A percentile compares a stretch with the other conserved stretches of the same genome.
Evolutionary conservation across 352 stramenopile species (phyloP).

Genomic region (Phytophthora capsici): DNA sequence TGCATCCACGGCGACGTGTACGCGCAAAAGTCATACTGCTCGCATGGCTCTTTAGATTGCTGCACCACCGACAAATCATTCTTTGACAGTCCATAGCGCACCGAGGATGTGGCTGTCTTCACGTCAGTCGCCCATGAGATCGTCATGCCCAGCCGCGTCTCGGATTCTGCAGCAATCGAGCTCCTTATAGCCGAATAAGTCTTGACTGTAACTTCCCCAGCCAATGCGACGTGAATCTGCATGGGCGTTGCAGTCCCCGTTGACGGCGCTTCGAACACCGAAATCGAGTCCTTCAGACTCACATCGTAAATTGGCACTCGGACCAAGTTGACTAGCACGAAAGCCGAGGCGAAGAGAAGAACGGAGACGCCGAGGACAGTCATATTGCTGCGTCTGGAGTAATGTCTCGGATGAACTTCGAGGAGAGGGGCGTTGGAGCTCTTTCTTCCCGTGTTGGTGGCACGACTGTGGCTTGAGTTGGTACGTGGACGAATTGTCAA

Average conservation of each 20-base stretch:
- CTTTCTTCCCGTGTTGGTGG: constrained; percentile 11
- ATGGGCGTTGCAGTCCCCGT: constrained; percentile 28
- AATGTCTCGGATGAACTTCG: constrained; percentile 1
- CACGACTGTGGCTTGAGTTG: constrained; percentile 16
- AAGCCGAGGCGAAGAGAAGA: constrained; percentile 25
- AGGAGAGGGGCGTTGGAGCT: constrained; percentile 9
- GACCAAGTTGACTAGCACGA: constrained; percentile 27
- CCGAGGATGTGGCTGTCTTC: constrained; percentile 51
- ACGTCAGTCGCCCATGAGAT: constrained; percentile 62
- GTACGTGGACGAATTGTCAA: constrained; percentile 22
- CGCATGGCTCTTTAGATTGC: constrained; percentile 31
- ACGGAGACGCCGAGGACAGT: constrained; percentile 15
- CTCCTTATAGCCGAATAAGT: constrained; percentile 13
- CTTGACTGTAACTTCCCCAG: constrained; percentile 33
- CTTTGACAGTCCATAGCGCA: constrained; percentile 52
- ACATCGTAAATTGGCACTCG: constrained; percentile 36
- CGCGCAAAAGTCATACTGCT: constrained; percentile 80
- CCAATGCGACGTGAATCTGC: constrained; percentile 61
- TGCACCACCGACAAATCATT: constrained; percentile 37
- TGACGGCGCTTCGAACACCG: constrained; percentile 1
- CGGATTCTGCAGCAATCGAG: not conserved
- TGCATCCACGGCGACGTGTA: constrained; percentile 84
- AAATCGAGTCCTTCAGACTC: not conserved
- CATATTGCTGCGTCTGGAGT: constrained; percentile 20
- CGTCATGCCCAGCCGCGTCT: constrained; percentile 47